phyloP scores from a whole-genome alignment of 2,329 filamentous ascomycete species.

The Fusarium agapanthi region DNA sequence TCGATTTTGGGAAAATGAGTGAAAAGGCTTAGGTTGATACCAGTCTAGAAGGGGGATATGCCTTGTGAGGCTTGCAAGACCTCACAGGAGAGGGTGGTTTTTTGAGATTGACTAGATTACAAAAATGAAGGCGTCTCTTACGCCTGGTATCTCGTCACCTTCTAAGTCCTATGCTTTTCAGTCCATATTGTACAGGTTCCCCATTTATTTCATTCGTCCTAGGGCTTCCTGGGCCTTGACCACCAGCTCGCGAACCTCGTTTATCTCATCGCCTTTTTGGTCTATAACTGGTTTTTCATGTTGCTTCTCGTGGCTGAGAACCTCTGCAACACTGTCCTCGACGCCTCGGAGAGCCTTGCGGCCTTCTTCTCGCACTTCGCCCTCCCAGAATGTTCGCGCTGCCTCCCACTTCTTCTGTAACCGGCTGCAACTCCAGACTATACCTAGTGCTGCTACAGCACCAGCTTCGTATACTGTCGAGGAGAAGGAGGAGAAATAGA shows the following conservation, averaged over 20 bases:
- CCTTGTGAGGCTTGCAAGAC: conserved; percentile 14
- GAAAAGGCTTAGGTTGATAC: conserved; percentile 37
- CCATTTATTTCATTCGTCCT: conserved; percentile 54
- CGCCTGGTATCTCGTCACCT: conserved; percentile 43
- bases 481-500: conserved; percentile 65
- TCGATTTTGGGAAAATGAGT: conserved; percentile 19
- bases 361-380: conserved; percentile 72
- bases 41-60: conserved; percentile 44
- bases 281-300: conserved; percentile 30
- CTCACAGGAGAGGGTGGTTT: conserved; percentile 38
- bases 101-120: conserved; percentile 43
- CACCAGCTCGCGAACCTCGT: conserved; percentile 56
- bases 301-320: conserved; percentile 50
- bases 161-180: conserved; percentile 23
- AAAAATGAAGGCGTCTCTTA: conserved; percentile 40
- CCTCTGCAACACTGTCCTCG: conserved; percentile 61
- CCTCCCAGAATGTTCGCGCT: conserved; percentile 69
- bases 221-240: conserved; percentile 60
- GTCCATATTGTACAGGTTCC: conserved; percentile 36
- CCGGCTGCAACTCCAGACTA: conserved; percentile 65
- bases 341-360: conserved; percentile 67
- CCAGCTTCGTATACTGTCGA: conserved; percentile 68
- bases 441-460: conserved; percentile 67
- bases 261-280: conserved; percentile 47
- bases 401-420: conserved; percentile 72